A percentile compares a stretch with the other conserved stretches of the same genome.
phyloP scores from a whole-genome alignment of 495 filamentous ascomycete genomes.

The Neurospora cerealis region DNA sequence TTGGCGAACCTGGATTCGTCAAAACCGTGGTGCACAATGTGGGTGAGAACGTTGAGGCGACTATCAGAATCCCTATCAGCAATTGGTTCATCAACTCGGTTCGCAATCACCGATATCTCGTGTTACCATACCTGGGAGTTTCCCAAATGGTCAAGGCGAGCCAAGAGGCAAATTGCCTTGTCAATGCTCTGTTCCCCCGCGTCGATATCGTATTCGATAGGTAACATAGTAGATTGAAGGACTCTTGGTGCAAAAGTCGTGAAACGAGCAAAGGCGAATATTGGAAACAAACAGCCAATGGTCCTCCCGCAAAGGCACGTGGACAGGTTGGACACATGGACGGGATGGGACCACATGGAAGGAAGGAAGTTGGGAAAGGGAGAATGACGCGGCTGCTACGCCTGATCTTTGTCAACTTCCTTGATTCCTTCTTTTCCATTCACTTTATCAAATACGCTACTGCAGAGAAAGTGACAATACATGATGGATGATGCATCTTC shows the following conservation, averaged over 20 bases:
- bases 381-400: not conserved
- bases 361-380: not conserved
- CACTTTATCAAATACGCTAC: not conserved
- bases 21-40: not conserved
- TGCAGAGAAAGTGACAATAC: not conserved
- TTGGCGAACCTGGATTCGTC: not conserved
- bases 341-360: not conserved
- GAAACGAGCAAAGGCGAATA: not conserved
- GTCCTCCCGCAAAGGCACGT: not conserved
- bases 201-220: not conserved
- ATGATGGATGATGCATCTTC: not conserved
- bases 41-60: not conserved
- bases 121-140: not conserved
- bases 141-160: not conserved
- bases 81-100: not conserved
- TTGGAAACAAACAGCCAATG: not conserved
- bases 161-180: not conserved
- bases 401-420: not conserved
- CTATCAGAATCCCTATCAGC: not conserved
- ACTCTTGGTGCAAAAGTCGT: not conserved
- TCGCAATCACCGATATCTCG: not conserved
- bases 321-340: not conserved
- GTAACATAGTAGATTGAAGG: not conserved
- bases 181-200: not conserved
- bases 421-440: not conserved